Percentiles rank a stretch among this genome's conserved stretches.
Evolutionary conservation across 2,329 filamentous ascomycete genomes (phyloP).

Genomic region (Colletotrichum chlorophyti): DNA sequence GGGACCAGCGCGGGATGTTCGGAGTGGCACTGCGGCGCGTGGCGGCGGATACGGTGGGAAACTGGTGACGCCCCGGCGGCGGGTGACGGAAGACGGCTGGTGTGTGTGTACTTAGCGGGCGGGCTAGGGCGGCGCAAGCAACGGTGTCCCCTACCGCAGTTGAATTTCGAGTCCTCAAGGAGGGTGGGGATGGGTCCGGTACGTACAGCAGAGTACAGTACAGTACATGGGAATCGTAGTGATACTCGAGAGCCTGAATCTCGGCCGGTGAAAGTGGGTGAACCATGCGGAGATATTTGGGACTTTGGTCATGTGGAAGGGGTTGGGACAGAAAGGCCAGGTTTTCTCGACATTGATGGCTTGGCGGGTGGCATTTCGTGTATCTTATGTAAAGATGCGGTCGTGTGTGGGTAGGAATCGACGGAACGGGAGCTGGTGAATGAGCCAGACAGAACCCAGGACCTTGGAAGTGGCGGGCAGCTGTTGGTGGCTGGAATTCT

Average conservation of each 20-base stretch:
- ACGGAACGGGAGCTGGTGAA: too few relatives aligned
- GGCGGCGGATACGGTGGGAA: neutral
- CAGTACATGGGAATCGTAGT: neutral
- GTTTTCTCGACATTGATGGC: neutral
- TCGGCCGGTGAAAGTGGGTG: neutral
- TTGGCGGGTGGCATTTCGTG: neutral
- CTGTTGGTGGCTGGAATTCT: neutral
- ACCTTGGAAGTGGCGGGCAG: neutral
- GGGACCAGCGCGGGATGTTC: conserved; percentile 3
- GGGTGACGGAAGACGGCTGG: conserved; percentile 3
- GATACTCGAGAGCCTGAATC: conserved; percentile 1
- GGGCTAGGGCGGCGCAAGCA: neutral
- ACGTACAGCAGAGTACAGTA: conserved; percentile 8
- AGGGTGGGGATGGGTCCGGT: neutral
- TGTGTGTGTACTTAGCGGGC: neutral
- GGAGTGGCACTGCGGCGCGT: conserved; percentile 2
- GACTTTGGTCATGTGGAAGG: conserved; percentile 3
- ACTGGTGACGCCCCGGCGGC: too few relatives aligned
- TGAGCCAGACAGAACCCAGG: neutral
- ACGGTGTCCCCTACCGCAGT: neutral
- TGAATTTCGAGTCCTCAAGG: neutral
- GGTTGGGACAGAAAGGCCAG: neutral
- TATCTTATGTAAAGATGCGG: neutral
- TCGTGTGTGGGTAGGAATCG: neutral
- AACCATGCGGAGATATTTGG: conserved; percentile 1